Percentiles rank a stretch among this genome's conserved stretches.
phyloP scores from a whole-genome alignment of 75 land plant genomes.

The Gnetum montanum region DNA sequence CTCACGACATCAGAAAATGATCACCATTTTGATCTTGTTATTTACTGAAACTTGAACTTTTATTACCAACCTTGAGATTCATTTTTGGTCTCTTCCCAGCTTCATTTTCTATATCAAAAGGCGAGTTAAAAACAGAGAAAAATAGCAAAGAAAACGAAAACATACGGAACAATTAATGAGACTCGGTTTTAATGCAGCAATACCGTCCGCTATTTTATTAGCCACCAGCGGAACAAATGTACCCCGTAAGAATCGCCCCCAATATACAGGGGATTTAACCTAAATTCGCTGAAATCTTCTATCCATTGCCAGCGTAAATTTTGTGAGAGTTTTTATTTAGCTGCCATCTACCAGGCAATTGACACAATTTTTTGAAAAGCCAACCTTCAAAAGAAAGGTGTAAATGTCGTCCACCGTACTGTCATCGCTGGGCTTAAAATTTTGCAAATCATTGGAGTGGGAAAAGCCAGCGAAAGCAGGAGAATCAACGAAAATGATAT shows the following conservation, averaged over 20 bases:
- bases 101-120: conserved; percentile 23
- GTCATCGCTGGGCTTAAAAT: no score
- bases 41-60: neutral
- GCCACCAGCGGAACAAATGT: conserved; percentile 39
- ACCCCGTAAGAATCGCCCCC: conserved; percentile 76
- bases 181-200: neutral
- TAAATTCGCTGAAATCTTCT: conserved; percentile 43
- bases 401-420: no score
- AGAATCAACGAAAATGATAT: no score
- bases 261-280: conserved; percentile 43
- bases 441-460: no score
- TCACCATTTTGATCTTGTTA: neutral
- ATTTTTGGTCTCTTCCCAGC: conserved; percentile 23
- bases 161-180: neutral
- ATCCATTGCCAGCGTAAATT: no score
- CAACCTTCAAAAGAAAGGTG: no score
- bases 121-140: neutral
- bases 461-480: no score
- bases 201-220: conserved; percentile 54
- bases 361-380: no score
- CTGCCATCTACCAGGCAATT: no score
- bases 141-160: neutral
- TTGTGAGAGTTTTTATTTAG: no score
- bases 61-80: conserved; percentile 39
- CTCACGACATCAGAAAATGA: neutral